Percentiles rank a stretch among this genome's conserved stretches.
phyloP scores from a whole-genome alignment of 192 early-diverging fungal genomes.

The Coemansia sp. region DNA sequence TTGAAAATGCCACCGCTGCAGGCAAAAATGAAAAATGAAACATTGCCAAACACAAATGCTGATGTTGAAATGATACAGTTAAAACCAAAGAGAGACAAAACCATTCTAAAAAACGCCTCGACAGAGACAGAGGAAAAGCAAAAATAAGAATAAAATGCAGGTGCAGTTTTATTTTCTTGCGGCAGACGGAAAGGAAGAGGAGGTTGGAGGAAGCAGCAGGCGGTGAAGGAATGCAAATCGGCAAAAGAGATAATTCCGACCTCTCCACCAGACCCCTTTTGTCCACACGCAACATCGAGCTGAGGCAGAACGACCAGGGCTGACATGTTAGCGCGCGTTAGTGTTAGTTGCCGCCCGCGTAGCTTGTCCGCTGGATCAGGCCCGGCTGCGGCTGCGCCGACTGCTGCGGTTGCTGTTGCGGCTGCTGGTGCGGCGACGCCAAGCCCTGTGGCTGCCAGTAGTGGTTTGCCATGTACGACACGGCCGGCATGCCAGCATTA shows the following conservation, averaged over 20 bases:
- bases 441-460: conserved; percentile 37
- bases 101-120: conserved; percentile 6
- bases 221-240: background rate
- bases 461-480: conserved; percentile 41
- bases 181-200: background rate
- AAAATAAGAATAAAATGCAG: conserved; percentile 14
- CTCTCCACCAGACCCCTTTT: background rate
- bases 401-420: conserved; percentile 20
- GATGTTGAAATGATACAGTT: conserved; percentile 8
- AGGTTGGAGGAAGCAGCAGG: background rate
- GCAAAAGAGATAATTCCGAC: background rate
- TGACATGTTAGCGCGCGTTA: too few relatives aligned
- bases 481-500: conserved; percentile 11
- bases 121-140: background rate
- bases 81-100: background rate
- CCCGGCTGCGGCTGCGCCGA: conserved; percentile 15
- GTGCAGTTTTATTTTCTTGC: conserved; percentile 8
- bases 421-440: conserved; percentile 34
- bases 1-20: background rate
- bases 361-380: conserved; percentile 43
- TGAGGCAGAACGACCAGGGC: background rate
- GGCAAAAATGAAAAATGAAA: background rate
- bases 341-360: conserved; percentile 20
- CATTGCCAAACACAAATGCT: background rate
- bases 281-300: background rate